Evolutionary conservation across 176 grass and related monocot genomes (phyloP), one percentile per base, ranked within the genome.

Genomic region (Lolium multiflorum): DNA sequence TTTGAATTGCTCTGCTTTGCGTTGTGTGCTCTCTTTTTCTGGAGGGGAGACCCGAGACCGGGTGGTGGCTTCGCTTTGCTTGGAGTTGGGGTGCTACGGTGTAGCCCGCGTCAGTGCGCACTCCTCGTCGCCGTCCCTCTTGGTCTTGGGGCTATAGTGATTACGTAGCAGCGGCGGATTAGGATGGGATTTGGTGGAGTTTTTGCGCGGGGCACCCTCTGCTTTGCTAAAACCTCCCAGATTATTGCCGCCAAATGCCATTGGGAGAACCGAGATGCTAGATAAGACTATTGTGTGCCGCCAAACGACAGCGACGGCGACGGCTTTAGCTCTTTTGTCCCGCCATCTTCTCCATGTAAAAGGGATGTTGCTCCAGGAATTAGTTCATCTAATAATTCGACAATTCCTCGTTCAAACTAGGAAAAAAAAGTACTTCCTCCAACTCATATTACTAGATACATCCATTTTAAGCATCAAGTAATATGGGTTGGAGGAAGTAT

Each of bases 101-200:
- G 16, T 28, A 28, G 89, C 85, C 51, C 50, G 76, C 85, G 81
- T 91, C 85, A 88, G 51, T 73, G 76, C 75, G 67, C 81, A 89
- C 70, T 89, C 24, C 2, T 43, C 61, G 25, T 50, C 50, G 14
- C 14, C 11, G 48, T 5, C 6, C 18, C 18, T 1, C 76, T 86
- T 35, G 31, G 31, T 35, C 31, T n/a, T 11, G 84, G 17, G 48
- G 83, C 78, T 38, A 83, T 38, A 83, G 46, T 37, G 20, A 84
- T 76, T 76, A 74, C 83, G 81, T 73, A 87, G 38, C 38, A 9
- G 31, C 4, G 73, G 44, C 3, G 68, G 24, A 49, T 83, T 73
- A 25, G 57, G 61, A 76, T 74, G 10, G 3, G 74, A 76, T 76
- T 37, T 6, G 21, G 14, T 35, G 46, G 9, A 7, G 66, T 16